These are phyloP conservation scores for Entomortierella lignicola DNA, from an alignment of 192 early-diverging fungal genomes.

Conservation along the genomic window DNA sequence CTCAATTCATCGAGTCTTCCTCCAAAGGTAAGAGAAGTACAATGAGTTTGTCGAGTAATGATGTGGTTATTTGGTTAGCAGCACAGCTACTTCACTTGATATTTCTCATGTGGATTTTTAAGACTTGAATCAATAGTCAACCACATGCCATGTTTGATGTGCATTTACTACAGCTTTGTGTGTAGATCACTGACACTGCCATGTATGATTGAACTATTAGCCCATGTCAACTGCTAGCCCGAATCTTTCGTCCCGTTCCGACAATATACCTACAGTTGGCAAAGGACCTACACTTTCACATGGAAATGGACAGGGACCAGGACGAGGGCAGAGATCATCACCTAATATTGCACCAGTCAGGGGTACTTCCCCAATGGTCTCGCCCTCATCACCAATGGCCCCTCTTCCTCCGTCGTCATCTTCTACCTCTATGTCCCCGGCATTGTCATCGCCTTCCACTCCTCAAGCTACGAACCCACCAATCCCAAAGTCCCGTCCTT, in stretches of 20 bases:
- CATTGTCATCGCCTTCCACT: background rate
- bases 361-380: constrained; percentile 2
- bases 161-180: background rate
- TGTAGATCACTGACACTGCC: background rate
- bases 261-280: background rate
- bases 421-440: background rate
- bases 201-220: background rate
- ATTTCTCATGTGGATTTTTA: too few relatives aligned
- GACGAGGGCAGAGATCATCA: constrained; percentile 4
- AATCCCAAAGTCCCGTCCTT: constrained; percentile 10
- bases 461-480: background rate
- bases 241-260: constrained; percentile 4
- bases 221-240: constrained; percentile 5
- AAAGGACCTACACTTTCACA: constrained; percentile 1
- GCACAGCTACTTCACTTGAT: background rate
- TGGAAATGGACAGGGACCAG: background rate
- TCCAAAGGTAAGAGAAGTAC: constrained; percentile 12
- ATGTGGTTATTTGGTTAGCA: too few relatives aligned
- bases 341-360: constrained; percentile 6
- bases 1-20: background rate
- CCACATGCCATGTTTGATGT: background rate
- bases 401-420: constrained; percentile 19
- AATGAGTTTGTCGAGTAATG: background rate
- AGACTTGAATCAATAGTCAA: too few relatives aligned
- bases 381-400: constrained; percentile 9